Percentiles rank a stretch among this genome's conserved stretches.
Evolutionary conservation across 1,284 basidiomycete species (phyloP).

Genomic region (Ustilago cynodontis): DNA sequence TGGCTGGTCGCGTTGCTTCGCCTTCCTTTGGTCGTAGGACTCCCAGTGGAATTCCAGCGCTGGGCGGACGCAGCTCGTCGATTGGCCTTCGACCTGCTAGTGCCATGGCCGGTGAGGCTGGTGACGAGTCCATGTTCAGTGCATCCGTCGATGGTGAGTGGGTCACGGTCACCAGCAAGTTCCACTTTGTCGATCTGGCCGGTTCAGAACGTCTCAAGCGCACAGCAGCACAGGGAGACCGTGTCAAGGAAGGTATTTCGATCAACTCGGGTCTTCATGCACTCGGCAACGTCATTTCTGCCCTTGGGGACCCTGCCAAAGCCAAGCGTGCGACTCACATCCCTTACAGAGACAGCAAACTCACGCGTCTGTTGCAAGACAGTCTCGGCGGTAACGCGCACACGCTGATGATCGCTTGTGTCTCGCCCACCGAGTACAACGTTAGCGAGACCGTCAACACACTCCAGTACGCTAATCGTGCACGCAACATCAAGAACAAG

Average conservation of each 20-base stretch:
- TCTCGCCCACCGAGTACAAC: slow-evolving; percentile 96
- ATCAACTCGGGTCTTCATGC: slow-evolving; percentile 96
- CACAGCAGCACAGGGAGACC: slow-evolving; percentile 80
- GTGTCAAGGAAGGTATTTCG: slow-evolving; percentile 88
- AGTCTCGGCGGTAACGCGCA: slow-evolving; percentile 98
- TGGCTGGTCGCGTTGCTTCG: slow-evolving; percentile 45
- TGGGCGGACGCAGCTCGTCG: slow-evolving; percentile 37
- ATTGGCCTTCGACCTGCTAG: slow-evolving; percentile 50
- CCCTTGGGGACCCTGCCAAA: slow-evolving; percentile 89
- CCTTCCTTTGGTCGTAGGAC: slow-evolving; percentile 43
- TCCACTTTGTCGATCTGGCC: slow-evolving; percentile 97
- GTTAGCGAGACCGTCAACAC: slow-evolving; percentile 94
- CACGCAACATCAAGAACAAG: slow-evolving; percentile 95
- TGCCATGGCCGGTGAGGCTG: slow-evolving; percentile 18
- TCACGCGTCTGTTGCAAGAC: slow-evolving; percentile 92
- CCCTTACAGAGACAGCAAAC: slow-evolving; percentile 96
- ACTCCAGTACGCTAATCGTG: slow-evolving; percentile 97
- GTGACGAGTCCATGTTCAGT: slow-evolving; percentile 24
- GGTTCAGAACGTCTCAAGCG: slow-evolving; percentile 83
- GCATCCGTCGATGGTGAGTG: slow-evolving; percentile 68
- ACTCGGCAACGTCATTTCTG: slow-evolving; percentile 97
- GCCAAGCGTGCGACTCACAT: slow-evolving; percentile 76
- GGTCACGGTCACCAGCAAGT: slow-evolving; percentile 92
- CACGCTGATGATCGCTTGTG: slow-evolving; percentile 98
- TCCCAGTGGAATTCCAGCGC: slow-evolving; percentile 43